Percentiles rank a stretch among this genome's conserved stretches.
These are phyloP conservation scores for Pichia sp. DNA, from an alignment of 1,139 yeast genomes.

Conservation along the genomic window DNA sequence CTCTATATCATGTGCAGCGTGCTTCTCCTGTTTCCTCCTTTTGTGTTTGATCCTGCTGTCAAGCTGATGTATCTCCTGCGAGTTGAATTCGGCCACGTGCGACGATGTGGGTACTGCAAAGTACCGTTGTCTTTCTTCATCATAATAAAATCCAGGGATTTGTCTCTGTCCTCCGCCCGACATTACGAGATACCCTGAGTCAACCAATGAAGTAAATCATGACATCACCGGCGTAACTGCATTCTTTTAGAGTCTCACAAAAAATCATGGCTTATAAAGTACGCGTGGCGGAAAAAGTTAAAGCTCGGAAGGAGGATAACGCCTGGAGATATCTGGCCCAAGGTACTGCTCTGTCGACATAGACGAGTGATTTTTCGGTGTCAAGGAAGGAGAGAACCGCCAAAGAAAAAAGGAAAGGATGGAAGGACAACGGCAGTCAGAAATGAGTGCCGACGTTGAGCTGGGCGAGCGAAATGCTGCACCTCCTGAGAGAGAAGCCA, in stretches of 20 bases:
- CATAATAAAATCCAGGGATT: constrained; percentile 16
- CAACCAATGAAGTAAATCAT: not conserved
- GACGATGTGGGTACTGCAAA: constrained; percentile 14
- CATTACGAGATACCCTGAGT: not conserved
- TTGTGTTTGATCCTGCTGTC: constrained; percentile 3
- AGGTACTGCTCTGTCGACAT: not conserved
- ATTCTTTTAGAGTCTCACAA: not conserved
- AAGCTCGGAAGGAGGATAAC: not conserved
- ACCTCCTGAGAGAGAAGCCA: not conserved
- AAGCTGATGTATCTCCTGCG: constrained; percentile 1
- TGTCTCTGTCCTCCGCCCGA: not conserved
- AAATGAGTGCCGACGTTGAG: not conserved
- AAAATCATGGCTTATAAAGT: not conserved
- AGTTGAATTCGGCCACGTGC: not conserved
- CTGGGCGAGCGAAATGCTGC: not conserved
- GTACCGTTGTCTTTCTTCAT: constrained; percentile 12
- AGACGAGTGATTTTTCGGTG: no score
- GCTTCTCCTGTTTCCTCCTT: not conserved
- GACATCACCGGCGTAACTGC: not conserved
- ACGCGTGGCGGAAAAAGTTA: not conserved
- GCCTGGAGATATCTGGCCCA: not conserved
- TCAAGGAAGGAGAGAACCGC: no score
- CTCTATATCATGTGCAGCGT: not conserved
- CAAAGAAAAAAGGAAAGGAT: not conserved
- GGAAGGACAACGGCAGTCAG: not conserved